Evolutionary conservation across 768 basidiomycete genomes (phyloP).

Genomic region (Rhizopogon sp.): DNA sequence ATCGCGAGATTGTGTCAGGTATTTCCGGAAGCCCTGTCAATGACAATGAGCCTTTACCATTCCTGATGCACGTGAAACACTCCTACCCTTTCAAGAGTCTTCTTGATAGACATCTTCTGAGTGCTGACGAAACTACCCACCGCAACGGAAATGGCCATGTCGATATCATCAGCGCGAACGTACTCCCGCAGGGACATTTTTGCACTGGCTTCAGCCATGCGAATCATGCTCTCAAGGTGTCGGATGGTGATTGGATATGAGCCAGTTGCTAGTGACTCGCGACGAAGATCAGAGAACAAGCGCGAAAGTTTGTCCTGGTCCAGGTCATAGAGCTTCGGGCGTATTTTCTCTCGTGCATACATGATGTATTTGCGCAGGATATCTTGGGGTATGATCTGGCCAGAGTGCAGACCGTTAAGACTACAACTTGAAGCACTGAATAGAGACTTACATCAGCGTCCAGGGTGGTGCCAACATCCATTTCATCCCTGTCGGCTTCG

Average conservation of each 20-base stretch:
- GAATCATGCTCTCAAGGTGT: constrained; percentile 98
- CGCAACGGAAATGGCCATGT: constrained; percentile 93
- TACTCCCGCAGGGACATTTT: constrained; percentile 98
- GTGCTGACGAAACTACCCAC: constrained; percentile 93
- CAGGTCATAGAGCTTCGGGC: constrained; percentile 89
- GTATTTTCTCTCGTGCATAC: constrained; percentile 92
- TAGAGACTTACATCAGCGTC: constrained; percentile 80
- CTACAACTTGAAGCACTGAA: background rate
- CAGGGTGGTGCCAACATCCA: constrained; percentile 82
- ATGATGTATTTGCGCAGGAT: constrained; percentile 97
- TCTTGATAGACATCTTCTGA: constrained; percentile 98
- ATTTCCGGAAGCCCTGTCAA: constrained; percentile 89
- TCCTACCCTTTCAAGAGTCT: constrained; percentile 84
- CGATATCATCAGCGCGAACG: constrained; percentile 93
- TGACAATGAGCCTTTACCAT: constrained; percentile 10
- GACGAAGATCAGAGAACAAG: constrained; percentile 92
- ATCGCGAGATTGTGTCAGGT: constrained; percentile 91
- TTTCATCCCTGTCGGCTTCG: constrained; percentile 81
- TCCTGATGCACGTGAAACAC: background rate
- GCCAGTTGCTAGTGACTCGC: constrained; percentile 96
- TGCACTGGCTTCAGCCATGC: constrained; percentile 97
- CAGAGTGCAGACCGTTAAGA: constrained; percentile 6
- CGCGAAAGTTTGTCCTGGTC: constrained; percentile 93
- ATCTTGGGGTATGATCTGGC: constrained; percentile 94
- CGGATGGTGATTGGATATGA: constrained; percentile 98